A percentile compares a stretch with the other conserved stretches of the same genome.
phyloP scores from a whole-genome alignment of 2,329 filamentous ascomycete species.

The Alternaria burnsii region DNA sequence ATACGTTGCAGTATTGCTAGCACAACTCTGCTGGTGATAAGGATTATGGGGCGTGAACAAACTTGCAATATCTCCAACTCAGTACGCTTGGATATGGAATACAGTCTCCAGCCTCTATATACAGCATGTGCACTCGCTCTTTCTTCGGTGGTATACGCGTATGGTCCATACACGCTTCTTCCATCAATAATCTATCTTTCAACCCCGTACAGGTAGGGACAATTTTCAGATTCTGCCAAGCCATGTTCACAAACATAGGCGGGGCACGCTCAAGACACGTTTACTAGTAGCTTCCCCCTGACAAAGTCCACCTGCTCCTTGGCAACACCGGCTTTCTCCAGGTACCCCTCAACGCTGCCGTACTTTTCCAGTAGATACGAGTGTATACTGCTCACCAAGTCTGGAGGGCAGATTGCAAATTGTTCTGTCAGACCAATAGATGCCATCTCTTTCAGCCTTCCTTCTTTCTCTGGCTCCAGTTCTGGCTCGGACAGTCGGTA shows the following conservation, averaged over 20 bases:
- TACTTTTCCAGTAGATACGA: conserved; percentile 68
- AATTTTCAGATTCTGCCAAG: conserved; percentile 9
- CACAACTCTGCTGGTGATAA: conserved; percentile 2
- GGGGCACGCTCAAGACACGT: conserved; percentile 17
- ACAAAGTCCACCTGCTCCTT: conserved; percentile 48
- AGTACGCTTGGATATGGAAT: background rate
- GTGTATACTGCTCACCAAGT: conserved; percentile 69
- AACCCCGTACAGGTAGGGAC: background rate
- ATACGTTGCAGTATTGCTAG: conserved; percentile 4
- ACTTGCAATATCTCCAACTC: background rate
- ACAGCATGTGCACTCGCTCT: background rate
- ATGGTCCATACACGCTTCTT: background rate
- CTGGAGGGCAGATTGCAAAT: conserved; percentile 72
- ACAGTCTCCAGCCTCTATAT: background rate
- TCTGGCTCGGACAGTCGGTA: conserved; percentile 72
- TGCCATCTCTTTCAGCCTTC: conserved; percentile 72
- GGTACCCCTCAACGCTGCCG: conserved; percentile 72
- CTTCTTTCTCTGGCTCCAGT: conserved; percentile 68
- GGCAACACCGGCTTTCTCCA: conserved; percentile 66
- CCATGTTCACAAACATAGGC: background rate
- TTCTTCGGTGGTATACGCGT: conserved; percentile 3
- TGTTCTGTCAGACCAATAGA: conserved; percentile 73
- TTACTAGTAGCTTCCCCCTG: conserved; percentile 42
- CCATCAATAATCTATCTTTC: background rate
- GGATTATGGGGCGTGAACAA: background rate